These are phyloP conservation scores for Cladosporium colombiae DNA, from an alignment of 2,329 filamentous ascomycete genomes.

Conservation along the genomic window DNA sequence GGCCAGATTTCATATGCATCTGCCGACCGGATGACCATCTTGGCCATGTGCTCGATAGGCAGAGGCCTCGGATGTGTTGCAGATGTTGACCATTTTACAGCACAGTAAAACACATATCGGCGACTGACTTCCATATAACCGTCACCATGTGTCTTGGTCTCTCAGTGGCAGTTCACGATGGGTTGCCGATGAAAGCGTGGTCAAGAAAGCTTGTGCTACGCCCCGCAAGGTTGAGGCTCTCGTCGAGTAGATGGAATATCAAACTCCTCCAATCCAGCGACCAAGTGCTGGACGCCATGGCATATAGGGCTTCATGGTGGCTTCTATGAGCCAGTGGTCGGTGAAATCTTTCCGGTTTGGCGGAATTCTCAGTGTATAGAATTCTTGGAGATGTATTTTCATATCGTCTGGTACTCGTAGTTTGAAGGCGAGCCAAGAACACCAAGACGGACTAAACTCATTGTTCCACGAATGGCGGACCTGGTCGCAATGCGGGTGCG, in stretches of 20 bases:
- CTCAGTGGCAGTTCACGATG: neutral
- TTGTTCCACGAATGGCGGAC: constrained; percentile 17
- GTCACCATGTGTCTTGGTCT: neutral
- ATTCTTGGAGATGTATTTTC: constrained; percentile 16
- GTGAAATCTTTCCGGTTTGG: constrained; percentile 3
- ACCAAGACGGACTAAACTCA: constrained; percentile 18
- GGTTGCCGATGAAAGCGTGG: neutral
- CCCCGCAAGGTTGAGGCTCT: constrained; percentile 14
- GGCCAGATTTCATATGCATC: neutral
- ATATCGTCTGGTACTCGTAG: constrained; percentile 10
- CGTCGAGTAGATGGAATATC: constrained; percentile 15
- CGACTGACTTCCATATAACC: neutral
- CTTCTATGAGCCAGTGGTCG: neutral
- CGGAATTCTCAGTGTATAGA: constrained; percentile 1
- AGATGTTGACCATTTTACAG: neutral
- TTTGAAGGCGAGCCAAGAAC: constrained; percentile 6
- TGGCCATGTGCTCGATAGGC: neutral
- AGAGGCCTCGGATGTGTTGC: neutral
- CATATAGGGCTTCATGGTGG: constrained; percentile 8
- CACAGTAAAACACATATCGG: neutral
- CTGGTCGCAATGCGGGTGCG: constrained; percentile 6
- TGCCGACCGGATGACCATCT: neutral
- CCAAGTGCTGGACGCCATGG: constrained; percentile 5
- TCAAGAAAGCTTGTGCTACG: constrained; percentile 15
- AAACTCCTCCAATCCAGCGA: constrained; percentile 20